These are phyloP conservation scores for Pseudogymnoascus sp. DNA, from an alignment of 2,329 filamentous ascomycete genomes.

Conservation along the genomic window DNA sequence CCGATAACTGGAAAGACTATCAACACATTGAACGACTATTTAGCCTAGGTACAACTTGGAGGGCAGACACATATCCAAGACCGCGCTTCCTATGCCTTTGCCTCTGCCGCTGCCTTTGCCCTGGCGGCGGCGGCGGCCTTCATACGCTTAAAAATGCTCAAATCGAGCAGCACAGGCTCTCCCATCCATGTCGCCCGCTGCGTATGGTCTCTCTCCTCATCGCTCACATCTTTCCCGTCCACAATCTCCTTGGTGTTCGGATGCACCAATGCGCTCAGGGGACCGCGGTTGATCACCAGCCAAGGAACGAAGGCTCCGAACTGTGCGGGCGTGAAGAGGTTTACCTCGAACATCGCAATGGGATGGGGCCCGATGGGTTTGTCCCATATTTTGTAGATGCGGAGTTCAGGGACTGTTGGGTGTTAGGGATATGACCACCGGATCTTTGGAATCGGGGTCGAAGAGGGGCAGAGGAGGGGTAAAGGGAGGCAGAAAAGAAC, in stretches of 20 bases:
- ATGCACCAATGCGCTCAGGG: constrained; percentile 72
- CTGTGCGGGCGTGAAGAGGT: constrained; percentile 75
- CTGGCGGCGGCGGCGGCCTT: background rate
- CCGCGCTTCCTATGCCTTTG: background rate
- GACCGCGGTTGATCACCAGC: constrained; percentile 75
- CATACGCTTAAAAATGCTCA: constrained; percentile 40
- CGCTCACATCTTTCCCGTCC: constrained; percentile 35
- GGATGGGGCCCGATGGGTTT: constrained; percentile 75
- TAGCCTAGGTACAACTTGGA: background rate
- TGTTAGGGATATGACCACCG: background rate
- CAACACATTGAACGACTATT: background rate
- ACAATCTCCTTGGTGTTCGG: constrained; percentile 59
- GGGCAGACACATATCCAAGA: background rate
- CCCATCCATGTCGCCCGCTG: constrained; percentile 68
- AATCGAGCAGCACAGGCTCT: constrained; percentile 55
- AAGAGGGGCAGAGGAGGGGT: background rate
- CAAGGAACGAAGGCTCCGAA: constrained; percentile 86
- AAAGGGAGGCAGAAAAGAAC: constrained; percentile 4
- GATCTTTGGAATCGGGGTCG: background rate
- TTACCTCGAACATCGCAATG: constrained; percentile 87
- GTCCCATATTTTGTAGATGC: constrained; percentile 75
- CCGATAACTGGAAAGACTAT: constrained; percentile 40
- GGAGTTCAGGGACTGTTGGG: constrained; percentile 67
- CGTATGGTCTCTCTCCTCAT: constrained; percentile 28
- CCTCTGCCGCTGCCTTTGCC: background rate